Percentiles rank a stretch among this genome's conserved stretches.
phyloP scores from a whole-genome alignment of 371 early-diverging fungal species.

The Mucor racemosus region DNA sequence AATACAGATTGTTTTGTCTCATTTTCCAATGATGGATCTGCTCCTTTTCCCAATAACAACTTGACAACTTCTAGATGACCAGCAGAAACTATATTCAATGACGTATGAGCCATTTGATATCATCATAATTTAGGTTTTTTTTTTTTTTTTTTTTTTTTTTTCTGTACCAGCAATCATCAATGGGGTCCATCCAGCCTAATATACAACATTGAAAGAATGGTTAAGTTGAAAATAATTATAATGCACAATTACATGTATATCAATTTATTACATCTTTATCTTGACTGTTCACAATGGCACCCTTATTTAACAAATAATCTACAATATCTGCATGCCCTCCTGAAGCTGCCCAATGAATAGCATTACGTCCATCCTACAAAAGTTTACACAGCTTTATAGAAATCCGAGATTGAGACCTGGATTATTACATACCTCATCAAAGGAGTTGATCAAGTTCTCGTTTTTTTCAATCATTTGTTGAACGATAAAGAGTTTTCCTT shows the following conservation, averaged over 20 bases:
- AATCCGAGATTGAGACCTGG: conserved; percentile 12
- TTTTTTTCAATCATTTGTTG: conserved; percentile 60
- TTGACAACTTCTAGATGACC: conserved; percentile 53
- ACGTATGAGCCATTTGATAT: background rate
- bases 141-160: background rate
- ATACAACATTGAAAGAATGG: background rate
- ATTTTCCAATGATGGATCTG: conserved; percentile 52
- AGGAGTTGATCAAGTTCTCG: conserved; percentile 40
- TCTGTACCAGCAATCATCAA: conserved; percentile 63
- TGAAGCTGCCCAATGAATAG: conserved; percentile 63
- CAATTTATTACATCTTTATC: conserved; percentile 55
- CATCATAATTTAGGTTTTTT: background rate
- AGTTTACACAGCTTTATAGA: background rate
- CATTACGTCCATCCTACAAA: conserved; percentile 41
- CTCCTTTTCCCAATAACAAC: conserved; percentile 49
- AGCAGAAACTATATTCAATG: conserved; percentile 47
- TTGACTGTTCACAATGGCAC: conserved; percentile 54
- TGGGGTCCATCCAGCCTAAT: conserved; percentile 64
- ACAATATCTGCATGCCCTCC: conserved; percentile 71
- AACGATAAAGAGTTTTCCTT: conserved; percentile 59
- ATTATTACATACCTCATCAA: conserved; percentile 54
- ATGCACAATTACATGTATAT: background rate
- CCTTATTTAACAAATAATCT: conserved; percentile 66
- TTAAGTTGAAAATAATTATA: background rate
- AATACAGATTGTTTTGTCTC: conserved; percentile 60